phyloP scores from a whole-genome alignment of 2,329 filamentous ascomycete genomes.

The Diaporthe eres region DNA sequence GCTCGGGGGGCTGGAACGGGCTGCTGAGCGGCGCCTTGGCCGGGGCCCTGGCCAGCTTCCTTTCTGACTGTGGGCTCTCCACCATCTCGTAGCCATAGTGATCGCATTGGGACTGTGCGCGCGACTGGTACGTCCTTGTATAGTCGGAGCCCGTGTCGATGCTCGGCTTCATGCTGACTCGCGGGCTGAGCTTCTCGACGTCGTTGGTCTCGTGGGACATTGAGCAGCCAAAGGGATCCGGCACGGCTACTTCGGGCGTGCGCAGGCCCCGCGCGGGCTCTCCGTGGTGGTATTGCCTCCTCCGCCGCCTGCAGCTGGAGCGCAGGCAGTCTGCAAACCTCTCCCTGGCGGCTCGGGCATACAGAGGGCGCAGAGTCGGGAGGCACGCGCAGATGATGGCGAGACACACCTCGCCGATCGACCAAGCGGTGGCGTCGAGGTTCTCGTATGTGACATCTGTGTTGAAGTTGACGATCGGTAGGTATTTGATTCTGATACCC shows the following conservation, averaged over 20 bases:
- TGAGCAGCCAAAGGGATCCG: not conserved
- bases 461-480: not conserved
- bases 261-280: not conserved
- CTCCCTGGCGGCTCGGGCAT: not conserved
- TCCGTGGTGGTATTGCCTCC: not conserved
- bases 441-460: conserved; percentile 25
- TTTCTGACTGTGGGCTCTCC: not conserved
- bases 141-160: not conserved
- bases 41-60: not conserved
- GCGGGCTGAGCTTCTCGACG: conserved; percentile 7
- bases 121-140: not conserved
- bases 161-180: not conserved
- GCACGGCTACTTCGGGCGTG: not conserved
- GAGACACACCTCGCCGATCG: conserved; percentile 10
- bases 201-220: not conserved
- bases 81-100: not conserved
- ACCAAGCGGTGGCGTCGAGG: conserved; percentile 7
- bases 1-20: conserved; percentile 20
- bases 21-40: not conserved
- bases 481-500: conserved; percentile 21
- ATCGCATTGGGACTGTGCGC: not conserved
- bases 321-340: not conserved
- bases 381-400: conserved; percentile 27
- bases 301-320: not conserved
- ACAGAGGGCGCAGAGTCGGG: conserved; percentile 4